Evolutionary conservation across 345 rosid species (phyloP).

Genomic region (Orychophragmus violaceus): DNA sequence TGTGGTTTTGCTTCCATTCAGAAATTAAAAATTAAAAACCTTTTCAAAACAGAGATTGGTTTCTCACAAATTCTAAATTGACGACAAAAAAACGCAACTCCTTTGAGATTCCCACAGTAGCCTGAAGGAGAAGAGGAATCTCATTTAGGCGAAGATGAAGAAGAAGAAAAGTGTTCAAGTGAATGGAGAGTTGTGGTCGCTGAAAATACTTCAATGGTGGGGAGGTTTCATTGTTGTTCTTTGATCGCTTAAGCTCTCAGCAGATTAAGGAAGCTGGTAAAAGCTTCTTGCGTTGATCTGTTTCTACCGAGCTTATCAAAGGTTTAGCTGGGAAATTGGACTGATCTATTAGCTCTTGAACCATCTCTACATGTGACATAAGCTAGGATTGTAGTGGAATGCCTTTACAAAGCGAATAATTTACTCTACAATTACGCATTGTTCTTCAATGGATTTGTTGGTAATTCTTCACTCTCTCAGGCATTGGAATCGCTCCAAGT

Average conservation of each 20-base stretch:
- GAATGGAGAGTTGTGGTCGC: conserved; percentile 94
- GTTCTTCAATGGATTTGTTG: neutral
- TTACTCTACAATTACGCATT: neutral
- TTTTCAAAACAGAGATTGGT: no score
- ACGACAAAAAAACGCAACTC: no score
- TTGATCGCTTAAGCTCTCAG: conserved; percentile 60
- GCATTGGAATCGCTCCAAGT: conserved; percentile 38
- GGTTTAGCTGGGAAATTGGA: no score
- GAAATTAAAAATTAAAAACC: no score
- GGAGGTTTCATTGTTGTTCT: conserved; percentile 87
- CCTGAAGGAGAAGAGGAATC: conserved; percentile 62
- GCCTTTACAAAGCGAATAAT: neutral
- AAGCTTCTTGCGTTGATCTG: conserved; percentile 4
- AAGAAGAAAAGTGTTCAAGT: conserved; percentile 51
- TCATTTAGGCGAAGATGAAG: conserved; percentile 41
- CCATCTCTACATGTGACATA: no score
- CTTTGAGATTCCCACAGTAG: no score
- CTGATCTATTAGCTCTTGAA: no score
- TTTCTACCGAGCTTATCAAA: neutral
- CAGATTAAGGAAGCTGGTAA: conserved; percentile 67
- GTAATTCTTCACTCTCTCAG: neutral
- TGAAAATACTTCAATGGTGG: conserved; percentile 92
- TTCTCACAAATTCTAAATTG: no score
- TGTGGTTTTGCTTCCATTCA: no score
- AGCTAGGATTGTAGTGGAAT: no score